Base-by-base conservation (phyloP, 345 rosid species). In the Camelina laxa region DNA sequence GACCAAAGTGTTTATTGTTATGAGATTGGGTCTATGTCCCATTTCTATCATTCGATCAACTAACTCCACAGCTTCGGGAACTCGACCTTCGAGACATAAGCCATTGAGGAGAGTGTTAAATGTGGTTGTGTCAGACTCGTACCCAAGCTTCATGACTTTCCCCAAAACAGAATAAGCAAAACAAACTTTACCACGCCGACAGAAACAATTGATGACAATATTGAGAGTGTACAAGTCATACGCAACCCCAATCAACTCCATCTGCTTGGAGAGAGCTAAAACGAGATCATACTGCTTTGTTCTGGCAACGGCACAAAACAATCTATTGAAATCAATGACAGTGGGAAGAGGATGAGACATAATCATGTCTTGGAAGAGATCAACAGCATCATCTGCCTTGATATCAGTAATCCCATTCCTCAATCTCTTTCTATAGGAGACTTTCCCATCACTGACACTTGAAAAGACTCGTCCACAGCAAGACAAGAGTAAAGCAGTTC, bases 201-300 rank as follows among this genome's bases (percentile, higher is more conserved):
- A 62, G 4, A 41, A 20, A n/a, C 50, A 62, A 42, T 39, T 61
- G 50, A 62, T 62, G 36, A 62, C 14, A 39, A 62, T 62, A 13
- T 7, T 62, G 20, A 62, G 0, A 22, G 57, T 22, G n/a, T 53
- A 53, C 4, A 53, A 5, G 31, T 22, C 5, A 53, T 53, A n/a
- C 2, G 13, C 30, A 21, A 53, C 12, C 33, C 58, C 58, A 13
- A 5, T 22, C 16, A 53, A 2, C 2, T 53, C 58, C 58, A 53
- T 53, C 2, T 13, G 16, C 58, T 53, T 53, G 31, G 33, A 53
- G 16, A 22, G 14, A 12, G 4, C n/a, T 53, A 53, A 22, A n/a
- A 53, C 58, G 6, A 53, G 11, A 53, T 12, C 58, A 13, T 21
- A 53, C 16, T 22, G 16, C 12, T 53, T 22, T 15, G 33, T 53